Conservation (phyloP, 2,329 filamentous ascomycete genomes). For the Aspergillus fumigatus region DNA sequence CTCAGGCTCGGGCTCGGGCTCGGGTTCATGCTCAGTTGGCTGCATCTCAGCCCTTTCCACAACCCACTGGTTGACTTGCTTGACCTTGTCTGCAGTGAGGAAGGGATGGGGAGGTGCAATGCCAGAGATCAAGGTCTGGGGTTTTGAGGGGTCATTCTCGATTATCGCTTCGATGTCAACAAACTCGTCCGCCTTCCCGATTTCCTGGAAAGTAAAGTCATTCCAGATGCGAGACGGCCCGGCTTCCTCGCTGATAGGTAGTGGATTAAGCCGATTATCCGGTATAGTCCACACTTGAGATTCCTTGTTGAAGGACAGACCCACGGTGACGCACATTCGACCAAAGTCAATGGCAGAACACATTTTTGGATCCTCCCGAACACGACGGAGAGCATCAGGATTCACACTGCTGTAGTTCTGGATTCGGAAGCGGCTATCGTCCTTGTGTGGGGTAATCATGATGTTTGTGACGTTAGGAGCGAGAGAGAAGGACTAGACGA, state of each 20-base stretch:
- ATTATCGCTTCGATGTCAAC: constrained; percentile 9
- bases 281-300: constrained; percentile 8
- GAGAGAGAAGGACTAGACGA: constrained; percentile 15
- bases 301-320: constrained; percentile 14
- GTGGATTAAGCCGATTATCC: constrained; percentile 16
- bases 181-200: constrained; percentile 26
- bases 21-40: neutral
- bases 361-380: constrained; percentile 19
- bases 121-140: constrained; percentile 1
- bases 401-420: constrained; percentile 18
- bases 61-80: constrained; percentile 28
- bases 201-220: constrained; percentile 24
- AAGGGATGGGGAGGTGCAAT: constrained; percentile 17
- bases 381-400: constrained; percentile 13
- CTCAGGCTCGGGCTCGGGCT: neutral
- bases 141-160: constrained; percentile 9
- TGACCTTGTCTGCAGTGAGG: constrained; percentile 24
- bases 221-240: constrained; percentile 29
- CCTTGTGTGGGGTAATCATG: constrained; percentile 5
- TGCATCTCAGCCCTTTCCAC: constrained; percentile 19
- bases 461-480: constrained; percentile 18
- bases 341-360: constrained; percentile 9
- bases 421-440: constrained; percentile 12
- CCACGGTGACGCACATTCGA: constrained; percentile 22
- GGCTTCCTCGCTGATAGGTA: constrained; percentile 12